These are phyloP conservation scores for Guadua angustifolia DNA, from an alignment of 176 grass and related monocot genomes.

Conservation along the genomic window DNA sequence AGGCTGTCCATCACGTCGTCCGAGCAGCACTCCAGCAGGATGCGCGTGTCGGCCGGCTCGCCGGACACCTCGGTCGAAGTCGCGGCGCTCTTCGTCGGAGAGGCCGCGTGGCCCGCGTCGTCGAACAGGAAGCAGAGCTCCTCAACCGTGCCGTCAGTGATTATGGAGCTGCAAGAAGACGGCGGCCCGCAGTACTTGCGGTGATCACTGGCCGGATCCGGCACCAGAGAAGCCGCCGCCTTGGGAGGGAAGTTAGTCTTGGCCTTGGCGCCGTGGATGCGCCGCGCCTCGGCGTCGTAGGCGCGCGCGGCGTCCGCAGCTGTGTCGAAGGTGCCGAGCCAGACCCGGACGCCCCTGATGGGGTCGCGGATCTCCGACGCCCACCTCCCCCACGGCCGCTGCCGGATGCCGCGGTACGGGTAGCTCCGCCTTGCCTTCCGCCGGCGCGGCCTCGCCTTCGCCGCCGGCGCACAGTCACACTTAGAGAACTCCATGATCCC, in stretches of 20 bases:
- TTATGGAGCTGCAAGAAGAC: not conserved
- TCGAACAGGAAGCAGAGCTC: not conserved
- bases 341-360: constrained; percentile 49
- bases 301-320: constrained; percentile 78
- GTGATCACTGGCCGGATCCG: not conserved
- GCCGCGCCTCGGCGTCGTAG: constrained; percentile 63
- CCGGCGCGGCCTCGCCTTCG: not conserved
- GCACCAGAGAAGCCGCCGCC: too few species aligned
- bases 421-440: not conserved
- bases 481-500: not conserved
- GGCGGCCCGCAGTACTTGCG: not conserved
- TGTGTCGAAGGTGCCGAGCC: constrained; percentile 87
- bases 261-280: constrained; percentile 29
- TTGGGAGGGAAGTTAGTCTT: constrained; percentile 34
- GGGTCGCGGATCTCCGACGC: constrained; percentile 42
- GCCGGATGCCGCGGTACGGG: constrained; percentile 42
- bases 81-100: not conserved
- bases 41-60: not conserved
- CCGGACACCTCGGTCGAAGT: not conserved
- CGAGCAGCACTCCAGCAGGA: constrained; percentile 37
- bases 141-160: not conserved
- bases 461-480: not conserved
- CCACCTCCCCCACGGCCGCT: constrained; percentile 41
- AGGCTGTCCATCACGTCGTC: constrained; percentile 46
- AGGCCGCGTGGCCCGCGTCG: not conserved